A percentile compares a stretch with the other conserved stretches of the same genome.
These are phyloP conservation scores for Cryptococcus floricola DNA, from an alignment of 1,284 basidiomycete genomes.

Conservation along the genomic window DNA sequence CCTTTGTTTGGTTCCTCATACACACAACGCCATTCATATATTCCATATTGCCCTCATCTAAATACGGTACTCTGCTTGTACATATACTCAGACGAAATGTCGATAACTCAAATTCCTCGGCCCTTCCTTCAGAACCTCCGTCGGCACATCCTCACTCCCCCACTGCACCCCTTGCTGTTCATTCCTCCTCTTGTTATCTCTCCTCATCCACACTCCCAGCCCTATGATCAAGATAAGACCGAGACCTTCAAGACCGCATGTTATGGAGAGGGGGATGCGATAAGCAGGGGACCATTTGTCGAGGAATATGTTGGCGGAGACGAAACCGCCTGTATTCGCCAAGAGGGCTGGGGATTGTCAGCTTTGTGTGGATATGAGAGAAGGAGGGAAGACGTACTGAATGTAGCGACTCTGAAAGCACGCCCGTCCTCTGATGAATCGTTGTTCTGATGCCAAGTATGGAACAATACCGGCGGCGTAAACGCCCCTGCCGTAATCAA, in stretches of 20 bases:
- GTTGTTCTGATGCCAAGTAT: slow-evolving; percentile 27
- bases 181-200: slow-evolving; percentile 46
- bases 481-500: slow-evolving; percentile 26
- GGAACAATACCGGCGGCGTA: slow-evolving; percentile 25
- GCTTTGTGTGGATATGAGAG: not conserved
- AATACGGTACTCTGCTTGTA: too few relatives aligned
- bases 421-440: slow-evolving; percentile 23
- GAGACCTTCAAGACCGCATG: slow-evolving; percentile 13
- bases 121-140: slow-evolving; percentile 50
- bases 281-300: slow-evolving; percentile 18
- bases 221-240: slow-evolving; percentile 8
- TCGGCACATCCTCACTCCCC: slow-evolving; percentile 52
- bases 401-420: slow-evolving; percentile 21
- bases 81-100: slow-evolving; percentile 45
- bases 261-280: slow-evolving; percentile 13
- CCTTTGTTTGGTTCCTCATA: too few relatives aligned
- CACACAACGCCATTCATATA: too few relatives aligned
- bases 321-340: slow-evolving; percentile 24
- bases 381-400: slow-evolving; percentile 7
- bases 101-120: slow-evolving; percentile 51
- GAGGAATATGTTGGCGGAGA: slow-evolving; percentile 22
- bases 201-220: slow-evolving; percentile 16
- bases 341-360: slow-evolving; percentile 12
- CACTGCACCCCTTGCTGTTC: slow-evolving; percentile 51
- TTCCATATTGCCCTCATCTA: too few relatives aligned